Base-by-base conservation (phyloP, 768 basidiomycete species). In the Rhizopogon salebrosus region DNA sequence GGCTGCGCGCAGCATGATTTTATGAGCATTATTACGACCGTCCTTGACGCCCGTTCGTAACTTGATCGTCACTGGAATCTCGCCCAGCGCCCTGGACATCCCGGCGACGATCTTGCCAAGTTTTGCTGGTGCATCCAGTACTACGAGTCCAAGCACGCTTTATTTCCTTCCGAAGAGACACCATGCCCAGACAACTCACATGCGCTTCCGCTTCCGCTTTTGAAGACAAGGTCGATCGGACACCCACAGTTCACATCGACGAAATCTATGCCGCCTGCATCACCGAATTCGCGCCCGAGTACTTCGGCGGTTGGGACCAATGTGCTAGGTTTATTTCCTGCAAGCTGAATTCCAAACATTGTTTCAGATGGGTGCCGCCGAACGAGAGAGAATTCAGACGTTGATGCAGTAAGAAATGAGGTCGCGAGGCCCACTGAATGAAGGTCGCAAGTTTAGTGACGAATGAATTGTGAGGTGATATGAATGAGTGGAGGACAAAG, bases 231-330 rank as follows among this genome's bases (percentile, higher is more conserved):
- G 68, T 99, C 97, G 60, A 98, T 98, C 3, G 97, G 97, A 68
- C 97, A 98, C 6, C 95, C 95, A 68, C 92, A 91, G 63, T 99
- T 99, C 57, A 98, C 71, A 63, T 99, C 95, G 1, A 95, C 90
- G 61, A 97, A 98, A 62, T 98, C 92, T 20, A 97, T 70, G 18
- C 77, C 76, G 11, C 77, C 73, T 1, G 75, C 75, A 46, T 46
- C 45, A 46, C 45, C 31, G 58, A 83, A 80, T 64, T 91, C 85
- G 56, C 78, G 81, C 2, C 78, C 82, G 24, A 98, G 78, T 6
- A 87, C 75, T 64, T 98, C 95, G 0, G 92, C 90, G 0, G 87
- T 83, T 0, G 91, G 78, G 0, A 85, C 89, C 52, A 98, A 78
- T 3, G 82, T 78, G 2, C 78, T 75, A 0, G 94, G 86, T 60